Percentiles rank a stretch among this genome's conserved stretches.
Evolutionary conservation across 2,329 filamentous ascomycete genomes (phyloP).

Genomic region (Westerdykella aurantiaca): DNA sequence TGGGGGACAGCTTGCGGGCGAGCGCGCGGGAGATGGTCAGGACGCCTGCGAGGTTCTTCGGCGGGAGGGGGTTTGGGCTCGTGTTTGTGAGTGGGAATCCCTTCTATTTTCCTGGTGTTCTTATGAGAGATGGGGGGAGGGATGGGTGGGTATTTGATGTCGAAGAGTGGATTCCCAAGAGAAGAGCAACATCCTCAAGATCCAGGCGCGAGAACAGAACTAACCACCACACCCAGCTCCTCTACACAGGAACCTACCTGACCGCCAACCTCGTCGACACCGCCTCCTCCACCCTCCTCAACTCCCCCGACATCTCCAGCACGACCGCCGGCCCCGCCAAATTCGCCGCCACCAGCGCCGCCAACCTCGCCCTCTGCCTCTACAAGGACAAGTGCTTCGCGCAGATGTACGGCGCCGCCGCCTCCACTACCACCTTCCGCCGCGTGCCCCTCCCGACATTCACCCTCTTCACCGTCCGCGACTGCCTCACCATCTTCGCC

Average conservation of each 20-base stretch:
- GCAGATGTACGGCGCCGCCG: conserved; percentile 64
- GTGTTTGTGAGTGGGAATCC: conserved; percentile 43
- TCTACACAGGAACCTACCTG: conserved; percentile 86
- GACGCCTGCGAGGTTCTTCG: conserved; percentile 57
- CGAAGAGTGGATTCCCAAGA: too few species aligned
- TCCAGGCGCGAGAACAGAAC: too few species aligned
- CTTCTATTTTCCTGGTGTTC: background rate
- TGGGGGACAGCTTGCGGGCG: conserved; percentile 54
- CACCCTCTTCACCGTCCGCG: conserved; percentile 71
- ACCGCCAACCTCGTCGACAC: conserved; percentile 88
- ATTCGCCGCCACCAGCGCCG: conserved; percentile 71
- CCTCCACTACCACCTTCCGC: conserved; percentile 32
- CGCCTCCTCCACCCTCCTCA: conserved; percentile 55
- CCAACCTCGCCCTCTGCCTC: conserved; percentile 79
- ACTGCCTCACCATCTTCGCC: conserved; percentile 85
- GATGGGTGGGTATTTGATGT: too few species aligned
- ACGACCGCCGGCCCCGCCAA: conserved; percentile 73
- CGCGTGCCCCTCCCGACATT: conserved; percentile 65
- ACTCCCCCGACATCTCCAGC: conserved; percentile 47
- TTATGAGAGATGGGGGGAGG: background rate
- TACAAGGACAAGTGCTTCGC: conserved; percentile 89
- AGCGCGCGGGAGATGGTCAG: conserved; percentile 54
- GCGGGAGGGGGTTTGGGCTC: conserved; percentile 62
- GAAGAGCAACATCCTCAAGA: too few species aligned
- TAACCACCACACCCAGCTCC: conserved; percentile 34